phyloP scores from a whole-genome alignment of 2,329 filamentous ascomycete species.

The Corinectria fuckeliana region DNA sequence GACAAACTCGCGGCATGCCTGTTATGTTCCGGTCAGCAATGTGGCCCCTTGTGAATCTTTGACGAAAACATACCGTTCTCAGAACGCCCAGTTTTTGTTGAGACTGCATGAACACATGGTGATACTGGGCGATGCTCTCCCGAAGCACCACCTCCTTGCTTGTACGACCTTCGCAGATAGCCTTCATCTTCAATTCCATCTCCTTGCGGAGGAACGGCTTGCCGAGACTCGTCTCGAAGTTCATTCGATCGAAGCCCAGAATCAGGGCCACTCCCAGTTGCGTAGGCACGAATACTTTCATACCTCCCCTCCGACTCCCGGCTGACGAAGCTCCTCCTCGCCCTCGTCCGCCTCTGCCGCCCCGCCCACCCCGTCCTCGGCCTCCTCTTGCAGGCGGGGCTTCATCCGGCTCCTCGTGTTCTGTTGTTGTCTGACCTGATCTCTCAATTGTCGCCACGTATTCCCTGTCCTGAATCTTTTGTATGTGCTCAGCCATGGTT shows the following conservation, averaged over 20 bases:
- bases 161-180: slow-evolving; percentile 87
- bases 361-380: slow-evolving; percentile 54
- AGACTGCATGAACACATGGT: slow-evolving; percentile 83
- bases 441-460: slow-evolving; percentile 75
- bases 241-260: slow-evolving; percentile 93
- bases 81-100: slow-evolving; percentile 74
- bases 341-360: slow-evolving; percentile 43
- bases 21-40: slow-evolving; percentile 25
- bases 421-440: slow-evolving; percentile 44
- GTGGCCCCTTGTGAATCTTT: slow-evolving; percentile 2
- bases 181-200: slow-evolving; percentile 97
- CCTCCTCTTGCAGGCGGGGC: slow-evolving; percentile 52
- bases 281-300: slow-evolving; percentile 92
- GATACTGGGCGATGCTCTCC: slow-evolving; percentile 86
- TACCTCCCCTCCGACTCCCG: slow-evolving; percentile 54
- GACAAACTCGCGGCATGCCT: slow-evolving; percentile 50
- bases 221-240: slow-evolving; percentile 88
- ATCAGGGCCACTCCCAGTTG: slow-evolving; percentile 90
- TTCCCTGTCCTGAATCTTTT: slow-evolving; percentile 88
- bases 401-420: slow-evolving; percentile 47
- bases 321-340: slow-evolving; percentile 51
- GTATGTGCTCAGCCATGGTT: slow-evolving; percentile 98
- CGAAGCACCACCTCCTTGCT: slow-evolving; percentile 77
- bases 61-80: slow-evolving; percentile 59
- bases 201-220: slow-evolving; percentile 97